phyloP scores from a whole-genome alignment of 208 protist genomes.

The Trypanosoma mega region DNA sequence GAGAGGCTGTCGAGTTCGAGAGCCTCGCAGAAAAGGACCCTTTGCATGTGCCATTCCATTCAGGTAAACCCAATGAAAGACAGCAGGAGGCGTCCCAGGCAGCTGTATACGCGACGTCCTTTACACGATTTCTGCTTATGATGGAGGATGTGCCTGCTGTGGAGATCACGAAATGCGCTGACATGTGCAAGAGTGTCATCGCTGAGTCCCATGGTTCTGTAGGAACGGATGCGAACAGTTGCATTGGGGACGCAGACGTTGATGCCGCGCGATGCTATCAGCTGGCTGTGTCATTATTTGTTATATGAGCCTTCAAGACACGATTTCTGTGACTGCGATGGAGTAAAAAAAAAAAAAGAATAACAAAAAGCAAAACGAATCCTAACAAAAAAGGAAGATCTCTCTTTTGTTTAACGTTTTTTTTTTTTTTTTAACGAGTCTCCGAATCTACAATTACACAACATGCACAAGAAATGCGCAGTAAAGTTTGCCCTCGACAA shows the following conservation, averaged over 20 bases:
- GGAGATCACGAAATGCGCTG: constrained; percentile 1
- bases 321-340: no score
- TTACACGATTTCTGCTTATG: constrained; percentile 44
- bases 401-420: constrained; percentile 14
- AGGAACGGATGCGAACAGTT: not conserved
- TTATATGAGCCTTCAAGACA: not conserved
- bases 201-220: not conserved
- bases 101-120: constrained; percentile 34
- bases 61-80: not conserved
- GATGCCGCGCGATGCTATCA: constrained; percentile 15
- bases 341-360: no score
- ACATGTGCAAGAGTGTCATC: constrained; percentile 7
- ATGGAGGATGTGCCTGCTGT: constrained; percentile 32
- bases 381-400: no score
- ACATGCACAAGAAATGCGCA: no score
- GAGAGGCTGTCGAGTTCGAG: constrained; percentile 11
- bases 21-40: not conserved
- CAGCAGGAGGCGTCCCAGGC: constrained; percentile 24
- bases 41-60: not conserved
- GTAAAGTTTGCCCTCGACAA: no score
- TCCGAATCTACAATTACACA: no score
- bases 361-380: no score
- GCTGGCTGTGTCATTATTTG: constrained; percentile 15
- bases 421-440: constrained; percentile 9
- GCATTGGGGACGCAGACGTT: constrained; percentile 18